These are phyloP conservation scores for Russula griseocarnosa DNA, from an alignment of 768 basidiomycete species.

Conservation along the genomic window DNA sequence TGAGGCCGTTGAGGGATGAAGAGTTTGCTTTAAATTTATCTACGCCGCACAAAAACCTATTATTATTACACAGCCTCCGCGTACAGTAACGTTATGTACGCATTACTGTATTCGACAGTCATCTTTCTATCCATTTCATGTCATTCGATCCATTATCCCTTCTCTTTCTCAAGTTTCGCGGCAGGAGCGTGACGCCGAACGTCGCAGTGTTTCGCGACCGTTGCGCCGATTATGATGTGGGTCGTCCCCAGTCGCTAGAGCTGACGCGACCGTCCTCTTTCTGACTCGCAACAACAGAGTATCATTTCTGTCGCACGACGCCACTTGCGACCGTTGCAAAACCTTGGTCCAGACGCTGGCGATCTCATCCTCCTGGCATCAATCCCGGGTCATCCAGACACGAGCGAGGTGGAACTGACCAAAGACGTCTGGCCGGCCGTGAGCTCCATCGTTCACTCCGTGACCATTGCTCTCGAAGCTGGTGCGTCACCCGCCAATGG, in stretches of 20 bases:
- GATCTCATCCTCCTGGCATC: not conserved
- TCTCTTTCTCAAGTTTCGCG: constrained; percentile 10
- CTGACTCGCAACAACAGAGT: too few species aligned
- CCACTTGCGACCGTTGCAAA: not conserved
- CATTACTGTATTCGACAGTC: too few species aligned
- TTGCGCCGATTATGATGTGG: constrained; percentile 3
- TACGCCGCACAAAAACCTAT: too few species aligned
- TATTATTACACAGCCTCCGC: too few species aligned
- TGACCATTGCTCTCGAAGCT: constrained; percentile 6
- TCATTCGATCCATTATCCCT: not conserved
- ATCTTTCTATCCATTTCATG: not conserved
- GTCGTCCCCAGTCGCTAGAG: not conserved
- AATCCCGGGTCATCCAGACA: not conserved
- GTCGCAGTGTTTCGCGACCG: not conserved
- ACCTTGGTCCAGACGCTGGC: not conserved
- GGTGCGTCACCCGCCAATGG: not conserved
- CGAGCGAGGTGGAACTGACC: constrained; percentile 4
- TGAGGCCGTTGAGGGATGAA: too few species aligned
- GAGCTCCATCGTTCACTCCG: not conserved
- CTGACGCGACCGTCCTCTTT: too few species aligned
- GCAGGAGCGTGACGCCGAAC: too few species aligned
- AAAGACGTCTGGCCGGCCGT: not conserved
- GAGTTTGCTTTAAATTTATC: too few species aligned
- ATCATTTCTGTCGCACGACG: too few species aligned
- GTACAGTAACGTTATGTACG: too few species aligned